Conservation (phyloP, 768 basidiomycete species). For the Tylopilus rubrobrunneus region DNA sequence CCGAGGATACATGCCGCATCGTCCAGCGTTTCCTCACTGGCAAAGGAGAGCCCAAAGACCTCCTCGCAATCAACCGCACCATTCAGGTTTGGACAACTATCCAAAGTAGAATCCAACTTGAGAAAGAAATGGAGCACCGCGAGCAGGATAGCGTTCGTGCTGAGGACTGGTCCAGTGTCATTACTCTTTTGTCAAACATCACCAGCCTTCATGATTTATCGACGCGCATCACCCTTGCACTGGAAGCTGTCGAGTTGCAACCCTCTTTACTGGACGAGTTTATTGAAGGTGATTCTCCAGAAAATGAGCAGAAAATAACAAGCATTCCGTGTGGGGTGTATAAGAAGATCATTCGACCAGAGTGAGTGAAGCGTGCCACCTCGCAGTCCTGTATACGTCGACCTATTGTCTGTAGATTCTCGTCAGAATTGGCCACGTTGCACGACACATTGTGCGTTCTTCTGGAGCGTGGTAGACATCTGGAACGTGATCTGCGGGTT, state of each 20-base stretch:
- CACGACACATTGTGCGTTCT: slow-evolving; percentile 47
- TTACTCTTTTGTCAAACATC: slow-evolving; percentile 52
- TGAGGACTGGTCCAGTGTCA: slow-evolving; percentile 55
- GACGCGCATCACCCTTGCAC: slow-evolving; percentile 48
- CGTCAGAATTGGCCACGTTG: slow-evolving; percentile 45
- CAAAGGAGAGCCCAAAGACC: slow-evolving; percentile 62
- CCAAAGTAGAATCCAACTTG: slow-evolving; percentile 47
- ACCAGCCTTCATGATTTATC: slow-evolving; percentile 50
- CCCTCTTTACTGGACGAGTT: slow-evolving; percentile 19
- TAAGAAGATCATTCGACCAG: slow-evolving; percentile 63
- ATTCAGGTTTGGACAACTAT: slow-evolving; percentile 59
- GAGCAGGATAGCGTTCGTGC: slow-evolving; percentile 19
- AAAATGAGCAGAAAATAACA: slow-evolving; percentile 10
- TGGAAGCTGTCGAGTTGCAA: slow-evolving; percentile 32
- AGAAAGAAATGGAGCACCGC: slow-evolving; percentile 48
- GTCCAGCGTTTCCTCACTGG: slow-evolving; percentile 73
- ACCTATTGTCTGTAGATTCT: slow-evolving; percentile 46
- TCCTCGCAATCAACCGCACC: slow-evolving; percentile 59
- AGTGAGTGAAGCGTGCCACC: slow-evolving; percentile 38
- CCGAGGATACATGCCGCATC: slow-evolving; percentile 71
- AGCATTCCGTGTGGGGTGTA: slow-evolving; percentile 28
- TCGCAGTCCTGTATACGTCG: neutral
- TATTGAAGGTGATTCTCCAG: slow-evolving; percentile 19
- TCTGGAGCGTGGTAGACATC: slow-evolving; percentile 40
- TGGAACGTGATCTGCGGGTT: slow-evolving; percentile 53